Evolutionary conservation across 345 rosid species (phyloP), one percentile per base, ranked within the genome.

Genomic region (Heritiera littoralis): DNA sequence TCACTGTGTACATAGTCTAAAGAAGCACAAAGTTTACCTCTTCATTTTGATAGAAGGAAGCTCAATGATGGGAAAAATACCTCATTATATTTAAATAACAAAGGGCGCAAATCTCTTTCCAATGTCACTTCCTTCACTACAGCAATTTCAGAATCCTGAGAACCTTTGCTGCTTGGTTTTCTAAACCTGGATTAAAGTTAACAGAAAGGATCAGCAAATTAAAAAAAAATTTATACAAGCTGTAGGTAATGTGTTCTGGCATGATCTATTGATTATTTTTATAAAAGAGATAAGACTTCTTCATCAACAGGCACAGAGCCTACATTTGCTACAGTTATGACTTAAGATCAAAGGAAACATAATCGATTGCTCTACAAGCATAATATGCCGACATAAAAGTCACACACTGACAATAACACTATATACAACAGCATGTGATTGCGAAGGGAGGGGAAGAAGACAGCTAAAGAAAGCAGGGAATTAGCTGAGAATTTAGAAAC

Each of bases 81-180:
- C 97, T 95, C 99, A 74, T 95, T 95, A 75, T 81, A 95, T 88
- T 91, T 93, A 85, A 93, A 95, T 78, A 95, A 87, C 81, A 93
- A 77, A 74, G 98, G 99, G 5, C 86, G 91, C 41, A 84, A 85
- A 79, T 92, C 92, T 88, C 94, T 92, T 78, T 86, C 87, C 7
- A 77, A 86, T 15, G 91, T 85, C 65, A 84, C 81, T 65, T 80
- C 72, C 80, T 85, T 88, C 72, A 77, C 85, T 51, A 46, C 84
- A 35, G 77, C 84, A 74, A 65, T 78, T 80, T 87, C 89, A 58
- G 85, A 70, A 80, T 81, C 76, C 79, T 72, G 82, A 78, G 88
- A 87, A 86, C 83, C 89, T 80, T 83, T 84, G 68, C 85, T 77
- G 52, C 78, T 80, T 63, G 71, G 81, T 85, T 91, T 92, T 84